phyloP scores from a whole-genome alignment of 2,329 filamentous ascomycete genomes.

The Phialocephala sp. region DNA sequence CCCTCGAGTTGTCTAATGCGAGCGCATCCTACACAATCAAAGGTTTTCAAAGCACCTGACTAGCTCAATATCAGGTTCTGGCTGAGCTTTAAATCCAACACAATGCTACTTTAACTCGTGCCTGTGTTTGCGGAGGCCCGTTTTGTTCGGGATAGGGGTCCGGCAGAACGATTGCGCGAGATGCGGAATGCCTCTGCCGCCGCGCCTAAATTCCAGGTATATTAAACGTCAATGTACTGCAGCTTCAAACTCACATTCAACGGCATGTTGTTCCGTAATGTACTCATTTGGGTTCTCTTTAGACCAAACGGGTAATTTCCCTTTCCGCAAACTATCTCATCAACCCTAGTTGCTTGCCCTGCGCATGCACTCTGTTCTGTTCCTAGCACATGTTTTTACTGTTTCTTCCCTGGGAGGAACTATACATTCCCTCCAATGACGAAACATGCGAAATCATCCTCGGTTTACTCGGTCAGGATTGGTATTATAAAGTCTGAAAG shows the following conservation, averaged over 20 bases:
- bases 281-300: slow-evolving; percentile 20
- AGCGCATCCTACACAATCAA: background rate
- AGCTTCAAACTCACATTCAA: slow-evolving; percentile 16
- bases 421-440: slow-evolving; percentile 32
- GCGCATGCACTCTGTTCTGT: slow-evolving; percentile 17
- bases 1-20: background rate
- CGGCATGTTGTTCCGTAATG: slow-evolving; percentile 15
- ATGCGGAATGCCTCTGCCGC: slow-evolving; percentile 28
- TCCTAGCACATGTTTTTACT: slow-evolving; percentile 16
- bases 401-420: slow-evolving; percentile 12
- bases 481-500: slow-evolving; percentile 27
- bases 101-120: slow-evolving; percentile 24
- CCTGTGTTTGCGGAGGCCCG: slow-evolving; percentile 19
- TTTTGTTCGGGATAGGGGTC: slow-evolving; percentile 19
- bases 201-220: slow-evolving; percentile 27
- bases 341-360: slow-evolving; percentile 19
- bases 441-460: slow-evolving; percentile 18
- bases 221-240: slow-evolving; percentile 24
- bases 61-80: slow-evolving; percentile 18
- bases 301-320: slow-evolving; percentile 28
- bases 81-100: slow-evolving; percentile 22
- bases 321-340: slow-evolving; percentile 12
- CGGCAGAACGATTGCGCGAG: slow-evolving; percentile 34
- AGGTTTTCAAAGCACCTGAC: slow-evolving; percentile 8
- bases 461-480: slow-evolving; percentile 14